Base-by-base conservation (phyloP, 805 yeast species). In the Yarrowia divulgata region DNA sequence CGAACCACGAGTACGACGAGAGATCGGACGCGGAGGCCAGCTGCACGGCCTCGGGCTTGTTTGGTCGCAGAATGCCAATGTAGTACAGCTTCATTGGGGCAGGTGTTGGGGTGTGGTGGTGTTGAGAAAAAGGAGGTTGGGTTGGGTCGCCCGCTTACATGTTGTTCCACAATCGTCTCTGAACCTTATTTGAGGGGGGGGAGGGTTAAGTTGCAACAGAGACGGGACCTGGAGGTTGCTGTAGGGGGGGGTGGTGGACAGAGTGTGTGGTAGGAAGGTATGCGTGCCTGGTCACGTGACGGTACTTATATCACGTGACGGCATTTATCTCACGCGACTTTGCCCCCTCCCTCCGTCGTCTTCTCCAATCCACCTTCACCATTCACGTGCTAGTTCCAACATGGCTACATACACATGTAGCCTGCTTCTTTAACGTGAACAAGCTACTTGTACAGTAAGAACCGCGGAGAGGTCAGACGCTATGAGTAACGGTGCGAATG, bases 1-100 rank as follows among this genome's bases (percentile, higher is more conserved):
- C 97, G 79, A 95, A 95, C 80, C 91, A 95, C 37, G 95, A 87
- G 80, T 94, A 94, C 73, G 89, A 89, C 34, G 92, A 84, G 71
- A 95, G 84, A 76, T 95, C 98, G 74, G 90, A 87, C 35, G 93
- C 93, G 39, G 90, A 84, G 8, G 92, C 81, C 67, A 95, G 84
- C 79, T 92, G 97, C 55, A 91, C 79, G 19, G 96, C 88, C 42
- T 79, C 80, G 54, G 83, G 84, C 9, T 80, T 83, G 34, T 79
- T 77, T 71, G 88, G 87, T 75, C 91, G 89, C 71, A 94, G 82
- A 63, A 95, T 85, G 57, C 97, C 98, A 72, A 95, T 88, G 79
- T 93, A 94, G 80, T 88, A 93, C 71, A 95, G 85, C 85, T 92
- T 93, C 99, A 95, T 95, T 19, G 48, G 29, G 29, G 29, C 19